phyloP scores from a whole-genome alignment of 2,329 filamentous ascomycete species.

The Aschersonia sp. region DNA sequence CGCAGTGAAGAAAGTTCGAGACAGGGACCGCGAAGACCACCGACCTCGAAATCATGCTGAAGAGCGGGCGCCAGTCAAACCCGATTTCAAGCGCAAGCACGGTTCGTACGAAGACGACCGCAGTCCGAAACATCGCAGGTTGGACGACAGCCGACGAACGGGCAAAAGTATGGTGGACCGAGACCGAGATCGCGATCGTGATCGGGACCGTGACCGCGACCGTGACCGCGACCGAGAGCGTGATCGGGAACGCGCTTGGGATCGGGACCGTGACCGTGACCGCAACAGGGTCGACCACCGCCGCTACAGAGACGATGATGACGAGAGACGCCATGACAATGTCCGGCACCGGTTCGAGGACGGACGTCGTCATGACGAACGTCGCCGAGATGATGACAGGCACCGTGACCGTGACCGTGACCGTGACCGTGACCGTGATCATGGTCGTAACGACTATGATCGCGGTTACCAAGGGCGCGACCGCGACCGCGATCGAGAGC shows the following conservation, averaged over 20 bases:
- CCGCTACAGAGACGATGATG: slow-evolving; percentile 9
- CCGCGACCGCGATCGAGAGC: slow-evolving; percentile 9
- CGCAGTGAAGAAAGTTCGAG: slow-evolving; percentile 26
- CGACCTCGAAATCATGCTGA: slow-evolving; percentile 35
- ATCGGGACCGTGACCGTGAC: slow-evolving; percentile 2
- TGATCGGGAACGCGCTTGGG: slow-evolving; percentile 4
- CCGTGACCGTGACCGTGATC: slow-evolving; percentile 6
- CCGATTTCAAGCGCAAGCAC: slow-evolving; percentile 48
- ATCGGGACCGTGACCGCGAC: slow-evolving; percentile 1
- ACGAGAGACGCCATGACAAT: slow-evolving; percentile 15
- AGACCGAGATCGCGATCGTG: slow-evolving; percentile 8
- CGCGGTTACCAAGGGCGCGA: slow-evolving; percentile 12
- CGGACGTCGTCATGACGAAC: no score
- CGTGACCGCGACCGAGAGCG: not conserved
- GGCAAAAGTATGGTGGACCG: slow-evolving; percentile 22
- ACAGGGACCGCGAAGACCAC: slow-evolving; percentile 34
- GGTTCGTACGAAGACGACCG: slow-evolving; percentile 29
- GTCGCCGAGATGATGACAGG: slow-evolving; percentile 10
- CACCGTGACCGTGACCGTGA: slow-evolving; percentile 8
- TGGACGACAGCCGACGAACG: slow-evolving; percentile 23
- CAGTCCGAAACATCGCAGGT: slow-evolving; percentile 26
- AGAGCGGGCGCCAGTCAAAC: slow-evolving; percentile 34
- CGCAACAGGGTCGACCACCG: slow-evolving; percentile 3
- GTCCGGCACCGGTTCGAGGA: slow-evolving; percentile 20
- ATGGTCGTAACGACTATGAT: slow-evolving; percentile 10